A percentile compares a stretch with the other conserved stretches of the same genome.
phyloP scores from a whole-genome alignment of 768 basidiomycete species.

The Calocybe cyanea region DNA sequence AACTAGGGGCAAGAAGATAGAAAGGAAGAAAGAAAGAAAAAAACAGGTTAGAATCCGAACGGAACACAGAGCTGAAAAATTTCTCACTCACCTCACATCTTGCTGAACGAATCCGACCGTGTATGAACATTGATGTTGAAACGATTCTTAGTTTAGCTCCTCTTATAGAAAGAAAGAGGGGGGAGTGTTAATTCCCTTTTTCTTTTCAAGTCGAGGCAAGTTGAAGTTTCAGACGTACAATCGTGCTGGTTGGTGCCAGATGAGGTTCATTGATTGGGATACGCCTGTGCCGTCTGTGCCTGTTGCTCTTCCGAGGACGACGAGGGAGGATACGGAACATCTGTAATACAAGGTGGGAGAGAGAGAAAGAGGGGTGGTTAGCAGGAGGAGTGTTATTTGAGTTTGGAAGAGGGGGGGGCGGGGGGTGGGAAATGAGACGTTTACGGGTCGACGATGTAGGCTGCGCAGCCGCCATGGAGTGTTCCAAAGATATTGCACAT shows the following conservation, averaged over 20 bases:
- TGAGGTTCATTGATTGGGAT: conserved; percentile 47
- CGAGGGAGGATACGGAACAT: conserved; percentile 40
- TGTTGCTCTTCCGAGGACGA: conserved; percentile 34
- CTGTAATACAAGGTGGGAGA: too few relatives aligned
- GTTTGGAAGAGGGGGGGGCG: not conserved
- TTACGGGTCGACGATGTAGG: conserved; percentile 52
- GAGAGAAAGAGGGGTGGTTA: too few relatives aligned
- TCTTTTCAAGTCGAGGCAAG: not conserved
- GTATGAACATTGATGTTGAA: conserved; percentile 37
- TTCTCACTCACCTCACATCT: conserved; percentile 45
- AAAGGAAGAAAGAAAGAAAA: not conserved
- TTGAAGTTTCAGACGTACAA: conserved; percentile 23
- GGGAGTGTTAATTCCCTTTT: not conserved
- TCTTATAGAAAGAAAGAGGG: conserved; percentile 19
- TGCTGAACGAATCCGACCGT: conserved; percentile 37
- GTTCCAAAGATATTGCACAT: conserved; percentile 49
- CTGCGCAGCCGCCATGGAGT: conserved; percentile 57
- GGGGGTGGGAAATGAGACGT: conserved; percentile 14
- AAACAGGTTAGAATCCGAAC: too few relatives aligned
- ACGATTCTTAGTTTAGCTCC: conserved; percentile 39
- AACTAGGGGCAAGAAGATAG: conserved; percentile 25
- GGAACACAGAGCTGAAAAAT: too few relatives aligned
- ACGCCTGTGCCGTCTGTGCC: conserved; percentile 43
- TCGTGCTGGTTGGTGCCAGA: conserved; percentile 42
- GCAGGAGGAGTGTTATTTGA: too few relatives aligned